phyloP scores from a whole-genome alignment of 2,329 filamentous ascomycete genomes.

The Immersiporthe knoxdaviesiana region DNA sequence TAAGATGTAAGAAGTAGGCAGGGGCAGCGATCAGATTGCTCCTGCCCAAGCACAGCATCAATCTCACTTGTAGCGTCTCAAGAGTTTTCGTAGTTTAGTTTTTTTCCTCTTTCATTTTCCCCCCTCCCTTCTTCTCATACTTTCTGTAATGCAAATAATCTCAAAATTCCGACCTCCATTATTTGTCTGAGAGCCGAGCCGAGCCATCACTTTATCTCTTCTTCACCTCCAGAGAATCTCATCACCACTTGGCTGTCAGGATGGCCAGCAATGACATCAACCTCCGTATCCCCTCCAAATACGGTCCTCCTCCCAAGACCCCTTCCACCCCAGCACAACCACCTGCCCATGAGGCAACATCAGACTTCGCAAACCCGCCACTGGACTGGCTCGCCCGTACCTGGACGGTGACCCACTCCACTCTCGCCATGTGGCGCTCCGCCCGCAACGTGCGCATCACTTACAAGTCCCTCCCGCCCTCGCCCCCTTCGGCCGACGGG shows the following conservation, averaged over 20 bases:
- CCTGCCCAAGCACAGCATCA: neutral
- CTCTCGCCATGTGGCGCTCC: slow-evolving; percentile 78
- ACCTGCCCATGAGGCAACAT: slow-evolving; percentile 29
- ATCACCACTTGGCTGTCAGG: neutral
- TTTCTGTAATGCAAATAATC: neutral
- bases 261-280: slow-evolving; percentile 35
- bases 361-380: slow-evolving; percentile 49
- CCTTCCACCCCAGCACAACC: slow-evolving; percentile 32
- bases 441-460: slow-evolving; percentile 81
- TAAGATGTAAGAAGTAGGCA: too few species aligned
- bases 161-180: neutral
- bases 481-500: neutral
- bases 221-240: neutral
- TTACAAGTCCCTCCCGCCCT: slow-evolving; percentile 60
- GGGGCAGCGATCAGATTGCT: neutral
- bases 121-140: neutral
- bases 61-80: neutral
- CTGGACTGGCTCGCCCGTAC: slow-evolving; percentile 65
- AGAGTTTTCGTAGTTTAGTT: neutral
- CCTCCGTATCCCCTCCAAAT: slow-evolving; percentile 55
- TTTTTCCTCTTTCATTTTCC: neutral
- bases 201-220: neutral
- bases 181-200: neutral
- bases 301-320: slow-evolving; percentile 39
- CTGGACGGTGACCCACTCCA: slow-evolving; percentile 77